These are phyloP conservation scores for Madurella mycetomatis DNA, from an alignment of 2,329 filamentous ascomycete genomes.

Conservation along the genomic window DNA sequence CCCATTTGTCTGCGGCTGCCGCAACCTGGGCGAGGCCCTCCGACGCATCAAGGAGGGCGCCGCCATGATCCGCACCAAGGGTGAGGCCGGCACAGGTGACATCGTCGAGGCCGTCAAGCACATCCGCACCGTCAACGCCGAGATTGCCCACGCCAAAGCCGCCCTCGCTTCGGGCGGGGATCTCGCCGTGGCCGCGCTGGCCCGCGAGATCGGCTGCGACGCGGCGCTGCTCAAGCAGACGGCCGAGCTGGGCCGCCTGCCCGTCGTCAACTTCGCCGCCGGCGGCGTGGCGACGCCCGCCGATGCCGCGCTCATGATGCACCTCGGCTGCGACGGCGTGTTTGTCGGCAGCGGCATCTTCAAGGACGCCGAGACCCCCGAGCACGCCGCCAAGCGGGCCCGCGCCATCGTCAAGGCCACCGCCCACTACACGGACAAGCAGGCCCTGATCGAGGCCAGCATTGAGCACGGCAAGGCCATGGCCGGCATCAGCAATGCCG, in stretches of 20 bases:
- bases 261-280: conserved; percentile 96
- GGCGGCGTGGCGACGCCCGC: conserved; percentile 99
- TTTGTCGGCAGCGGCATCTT: conserved; percentile 98
- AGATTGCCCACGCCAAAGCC: conserved; percentile 76
- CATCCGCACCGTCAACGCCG: conserved; percentile 82
- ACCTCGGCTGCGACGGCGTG: conserved; percentile 94
- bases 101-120: conserved; percentile 95
- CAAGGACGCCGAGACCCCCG: conserved; percentile 60
- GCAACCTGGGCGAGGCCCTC: conserved; percentile 89
- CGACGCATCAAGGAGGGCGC: conserved; percentile 88
- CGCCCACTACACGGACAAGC: conserved; percentile 82
- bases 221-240: conserved; percentile 79
- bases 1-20: conserved; percentile 95
- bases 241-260: conserved; percentile 78
- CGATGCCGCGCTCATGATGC: conserved; percentile 96
- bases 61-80: conserved; percentile 98
- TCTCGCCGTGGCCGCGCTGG: conserved; percentile 60
- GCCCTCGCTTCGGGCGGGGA: conserved; percentile 58
- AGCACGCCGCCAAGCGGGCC: conserved; percentile 82
- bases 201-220: conserved; percentile 75
- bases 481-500: conserved; percentile 86
- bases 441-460: conserved; percentile 81
- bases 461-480: conserved; percentile 93
- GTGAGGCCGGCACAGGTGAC: conserved; percentile 94
- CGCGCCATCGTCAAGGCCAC: conserved; percentile 93